Conservation (phyloP, 176 grass and related monocot species). For the Canna indica region DNA sequence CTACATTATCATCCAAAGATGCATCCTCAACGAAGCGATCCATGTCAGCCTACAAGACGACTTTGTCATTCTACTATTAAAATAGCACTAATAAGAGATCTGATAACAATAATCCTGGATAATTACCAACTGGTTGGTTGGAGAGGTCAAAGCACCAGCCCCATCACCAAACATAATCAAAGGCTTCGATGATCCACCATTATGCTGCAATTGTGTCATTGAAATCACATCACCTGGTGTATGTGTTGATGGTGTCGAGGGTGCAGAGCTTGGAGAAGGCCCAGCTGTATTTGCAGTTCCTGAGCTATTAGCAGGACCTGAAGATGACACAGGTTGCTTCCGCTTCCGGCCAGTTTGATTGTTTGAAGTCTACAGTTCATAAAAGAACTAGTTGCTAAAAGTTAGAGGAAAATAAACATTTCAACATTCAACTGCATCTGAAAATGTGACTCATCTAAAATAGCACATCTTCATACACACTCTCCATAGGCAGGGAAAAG, state of each 20-base stretch:
- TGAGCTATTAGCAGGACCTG: constrained; percentile 76
- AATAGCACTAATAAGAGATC: neutral
- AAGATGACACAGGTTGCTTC: constrained; percentile 70
- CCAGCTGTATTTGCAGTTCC: constrained; percentile 93
- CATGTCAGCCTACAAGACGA: constrained; percentile 71
- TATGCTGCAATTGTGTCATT: constrained; percentile 69
- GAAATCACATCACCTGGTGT: constrained; percentile 88
- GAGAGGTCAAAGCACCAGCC: constrained; percentile 73
- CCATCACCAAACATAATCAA: constrained; percentile 74
- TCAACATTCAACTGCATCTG: neutral
- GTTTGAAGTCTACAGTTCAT: constrained; percentile 31
- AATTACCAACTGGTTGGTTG: constrained; percentile 69
- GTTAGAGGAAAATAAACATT: neutral
- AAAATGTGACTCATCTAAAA: neutral
- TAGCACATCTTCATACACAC: neutral
- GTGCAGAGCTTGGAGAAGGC: constrained; percentile 91
- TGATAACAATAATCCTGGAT: neutral
- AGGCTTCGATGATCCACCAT: constrained; percentile 65
- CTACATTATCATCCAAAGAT: constrained; percentile 94
- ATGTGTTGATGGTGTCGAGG: constrained; percentile 94
- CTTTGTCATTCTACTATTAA: neutral
- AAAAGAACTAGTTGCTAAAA: neutral
- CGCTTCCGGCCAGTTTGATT: constrained; percentile 30
- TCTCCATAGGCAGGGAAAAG: neutral
- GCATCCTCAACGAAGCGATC: constrained; percentile 93